phyloP scores from a whole-genome alignment of 2,329 filamentous ascomycete species.

The Trichoderma sp. region DNA sequence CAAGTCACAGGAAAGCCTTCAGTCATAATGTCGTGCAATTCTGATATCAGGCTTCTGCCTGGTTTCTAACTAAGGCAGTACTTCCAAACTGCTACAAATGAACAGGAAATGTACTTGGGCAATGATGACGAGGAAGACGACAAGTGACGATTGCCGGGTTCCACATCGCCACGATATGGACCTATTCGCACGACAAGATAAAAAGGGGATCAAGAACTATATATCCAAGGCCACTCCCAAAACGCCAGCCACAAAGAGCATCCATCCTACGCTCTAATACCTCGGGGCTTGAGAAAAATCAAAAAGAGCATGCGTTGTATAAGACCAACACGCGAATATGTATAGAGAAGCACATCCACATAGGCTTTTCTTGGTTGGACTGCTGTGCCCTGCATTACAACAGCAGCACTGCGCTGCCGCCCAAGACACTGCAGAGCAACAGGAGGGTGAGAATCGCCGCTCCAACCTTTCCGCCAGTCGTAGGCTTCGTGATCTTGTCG shows the following conservation, averaged over 20 bases:
- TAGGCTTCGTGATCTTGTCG: conserved; percentile 44
- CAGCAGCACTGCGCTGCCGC: conserved; percentile 54
- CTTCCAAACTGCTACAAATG: conserved; percentile 24
- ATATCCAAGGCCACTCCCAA: conserved; percentile 23
- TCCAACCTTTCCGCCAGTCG: conserved; percentile 54
- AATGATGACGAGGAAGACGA: conserved; percentile 11
- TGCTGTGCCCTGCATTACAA: conserved; percentile 35
- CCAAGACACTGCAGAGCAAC: conserved; percentile 52
- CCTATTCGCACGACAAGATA: conserved; percentile 11
- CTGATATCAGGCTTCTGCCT: conserved; percentile 25
- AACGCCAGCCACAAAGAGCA: conserved; percentile 23
- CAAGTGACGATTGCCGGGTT: conserved; percentile 11
- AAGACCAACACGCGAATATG: background rate
- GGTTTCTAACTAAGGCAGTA: conserved; percentile 7
- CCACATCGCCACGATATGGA: conserved; percentile 6
- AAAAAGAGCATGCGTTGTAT: conserved; percentile 7
- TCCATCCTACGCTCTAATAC: conserved; percentile 17
- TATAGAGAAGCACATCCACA: conserved; percentile 22
- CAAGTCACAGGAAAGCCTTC: background rate
- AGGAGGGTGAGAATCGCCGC: conserved; percentile 59
- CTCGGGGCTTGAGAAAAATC: conserved; percentile 8
- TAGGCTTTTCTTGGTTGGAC: background rate
- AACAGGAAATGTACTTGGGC: conserved; percentile 3
- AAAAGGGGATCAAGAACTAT: conserved; percentile 11
- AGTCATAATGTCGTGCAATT: conserved; percentile 27